Base-by-base conservation (phyloP, 148 eudicot species). In the Dianthus caryophyllus region DNA sequence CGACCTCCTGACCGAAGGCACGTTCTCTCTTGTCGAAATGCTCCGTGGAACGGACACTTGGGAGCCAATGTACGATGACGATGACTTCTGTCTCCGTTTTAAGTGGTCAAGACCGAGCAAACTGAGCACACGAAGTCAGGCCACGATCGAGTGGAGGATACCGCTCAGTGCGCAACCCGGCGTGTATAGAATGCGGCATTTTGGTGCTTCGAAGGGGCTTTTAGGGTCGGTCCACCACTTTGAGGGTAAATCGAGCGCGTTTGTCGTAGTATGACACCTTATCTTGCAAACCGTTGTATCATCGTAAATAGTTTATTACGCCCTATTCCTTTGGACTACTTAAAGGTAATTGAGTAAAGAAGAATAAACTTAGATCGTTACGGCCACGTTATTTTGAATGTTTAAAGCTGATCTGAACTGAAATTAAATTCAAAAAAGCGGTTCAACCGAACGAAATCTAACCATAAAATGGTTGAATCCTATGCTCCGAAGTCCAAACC, bases 1-100 rank as follows among this genome's bases (percentile, higher is more conserved):
- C 51, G 92, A 93, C 75, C 92, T 93, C 67, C 68, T 87, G 95
- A 93, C 95, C 3, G 98, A 93, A 77, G 96, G 91, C 59, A 93
- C 96, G 11, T 93, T 87, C 53, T 71, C 95, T 58, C 80, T 86
- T 14, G 96, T 93, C 39, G 98, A 93, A 75, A 75, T 76, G 30
- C 85, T 93, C 58, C 84, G 59, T 16, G 90, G 85, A 18, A 67
- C 76, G 71, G 82, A 79, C 66, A 54, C 84, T 0, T 93, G 98
- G 98, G 79, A 73, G 26, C 90, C 98, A 6, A 83, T 69, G 49
- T 83, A 93, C 53, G 98, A 93, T 13, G 98, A 93, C 14, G 98
- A 93, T 47, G 98, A 93, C 77, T 84, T 89, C 48, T 87, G 92
- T 68, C 87, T 90, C 5, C 82, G 88, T 24, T 93, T 87, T 68